A percentile compares a stretch with the other conserved stretches of the same genome.
Conservation (phyloP, 768 basidiomycete genomes). For the Polyporus arcularius region DNA sequence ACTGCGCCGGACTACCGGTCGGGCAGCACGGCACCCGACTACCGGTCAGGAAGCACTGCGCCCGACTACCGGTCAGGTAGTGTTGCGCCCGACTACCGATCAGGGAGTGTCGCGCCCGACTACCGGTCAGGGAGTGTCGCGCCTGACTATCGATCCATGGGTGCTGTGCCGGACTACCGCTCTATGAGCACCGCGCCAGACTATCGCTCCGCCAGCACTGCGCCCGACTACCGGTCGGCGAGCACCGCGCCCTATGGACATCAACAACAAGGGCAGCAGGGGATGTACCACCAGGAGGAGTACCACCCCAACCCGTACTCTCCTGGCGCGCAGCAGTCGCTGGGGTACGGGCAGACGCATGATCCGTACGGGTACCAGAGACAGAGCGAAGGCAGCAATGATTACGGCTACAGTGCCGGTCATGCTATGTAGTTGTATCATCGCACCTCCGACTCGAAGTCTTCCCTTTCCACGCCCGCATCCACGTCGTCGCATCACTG, state of each 20-base stretch:
- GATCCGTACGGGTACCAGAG: slow-evolving; percentile 17
- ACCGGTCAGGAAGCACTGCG: slow-evolving; percentile 7
- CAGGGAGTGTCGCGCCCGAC: slow-evolving; percentile 13
- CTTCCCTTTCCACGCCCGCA: not conserved
- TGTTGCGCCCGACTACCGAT: slow-evolving; percentile 5
- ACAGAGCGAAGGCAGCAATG: slow-evolving; percentile 15
- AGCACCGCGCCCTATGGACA: slow-evolving; percentile 14
- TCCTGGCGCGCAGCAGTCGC: slow-evolving; percentile 12
- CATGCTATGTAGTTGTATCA: slow-evolving; percentile 29
- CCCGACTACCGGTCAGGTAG: slow-evolving; percentile 12
- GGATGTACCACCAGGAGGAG: slow-evolving; percentile 8
- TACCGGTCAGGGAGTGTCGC: slow-evolving; percentile 14
- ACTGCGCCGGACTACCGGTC: slow-evolving; percentile 8
- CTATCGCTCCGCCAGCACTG: slow-evolving; percentile 8
- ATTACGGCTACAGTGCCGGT: slow-evolving; percentile 27
- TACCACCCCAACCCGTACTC: slow-evolving; percentile 18
- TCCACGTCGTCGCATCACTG: not conserved
- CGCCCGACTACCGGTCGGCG: slow-evolving; percentile 2
- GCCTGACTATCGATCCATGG: slow-evolving; percentile 11
- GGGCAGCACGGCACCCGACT: slow-evolving; percentile 11
- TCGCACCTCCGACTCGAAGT: not conserved
- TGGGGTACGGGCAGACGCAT: slow-evolving; percentile 15
- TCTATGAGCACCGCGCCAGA: slow-evolving; percentile 9
- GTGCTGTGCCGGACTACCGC: slow-evolving; percentile 12
- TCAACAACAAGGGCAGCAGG: slow-evolving; percentile 11